A percentile compares a stretch with the other conserved stretches of the same genome.
phyloP scores from a whole-genome alignment of 169 alveolate species.

The Eimeria praecox region DNA sequence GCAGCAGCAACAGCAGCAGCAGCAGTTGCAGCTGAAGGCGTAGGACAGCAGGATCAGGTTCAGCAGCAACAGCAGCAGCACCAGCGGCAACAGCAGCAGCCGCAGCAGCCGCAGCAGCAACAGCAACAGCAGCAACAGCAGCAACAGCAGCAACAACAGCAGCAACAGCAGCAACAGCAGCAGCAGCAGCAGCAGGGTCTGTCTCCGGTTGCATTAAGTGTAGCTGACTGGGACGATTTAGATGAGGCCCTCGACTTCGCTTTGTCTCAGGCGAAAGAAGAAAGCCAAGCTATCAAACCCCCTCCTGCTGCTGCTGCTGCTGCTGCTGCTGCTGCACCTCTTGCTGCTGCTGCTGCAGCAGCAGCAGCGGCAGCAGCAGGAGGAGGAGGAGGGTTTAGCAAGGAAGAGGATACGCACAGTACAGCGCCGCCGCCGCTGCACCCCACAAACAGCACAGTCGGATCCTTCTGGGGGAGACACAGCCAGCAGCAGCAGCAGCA shows the following conservation, averaged over 20 bases:
- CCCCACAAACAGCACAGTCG: neutral
- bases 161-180: conserved; percentile 31
- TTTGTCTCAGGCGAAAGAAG: neutral
- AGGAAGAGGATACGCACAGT: neutral
- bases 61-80: no score
- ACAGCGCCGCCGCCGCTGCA: neutral
- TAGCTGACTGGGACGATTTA: neutral
- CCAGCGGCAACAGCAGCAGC: conserved; percentile 28
- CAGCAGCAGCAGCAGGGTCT: conserved; percentile 54
- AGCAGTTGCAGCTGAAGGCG: neutral
- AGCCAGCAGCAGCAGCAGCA: conserved; percentile 42
- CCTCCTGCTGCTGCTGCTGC: neutral
- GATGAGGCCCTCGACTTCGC: conserved; percentile 11
- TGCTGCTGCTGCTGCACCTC: neutral
- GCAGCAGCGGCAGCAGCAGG: neutral
- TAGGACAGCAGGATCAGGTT: no score
- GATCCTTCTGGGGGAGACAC: neutral
- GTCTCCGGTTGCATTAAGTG: neutral
- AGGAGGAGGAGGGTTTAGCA: no score
- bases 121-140: conserved; percentile 44
- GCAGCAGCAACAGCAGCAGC: conserved; percentile 11
- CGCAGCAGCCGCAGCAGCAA: neutral
- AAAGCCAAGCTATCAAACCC: neutral
- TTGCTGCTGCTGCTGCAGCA: neutral
- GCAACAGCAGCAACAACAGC: neutral